These are phyloP conservation scores for Scutellaria minor DNA, from an alignment of 257 asterid genomes.

Conservation along the genomic window DNA sequence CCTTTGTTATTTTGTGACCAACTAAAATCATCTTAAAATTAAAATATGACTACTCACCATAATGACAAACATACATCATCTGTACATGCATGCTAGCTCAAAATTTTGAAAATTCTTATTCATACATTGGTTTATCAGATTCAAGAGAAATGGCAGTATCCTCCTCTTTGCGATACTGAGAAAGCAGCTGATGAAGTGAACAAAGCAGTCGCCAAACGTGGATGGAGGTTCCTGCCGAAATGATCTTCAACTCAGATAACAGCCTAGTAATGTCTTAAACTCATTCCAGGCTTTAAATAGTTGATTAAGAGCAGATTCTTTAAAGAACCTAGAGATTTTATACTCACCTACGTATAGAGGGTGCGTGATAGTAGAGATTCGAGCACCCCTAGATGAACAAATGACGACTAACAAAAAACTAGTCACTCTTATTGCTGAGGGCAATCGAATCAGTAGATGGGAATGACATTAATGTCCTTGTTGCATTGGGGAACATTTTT, in stretches of 20 bases:
- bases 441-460: not conserved
- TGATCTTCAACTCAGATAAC: not conserved
- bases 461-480: not conserved
- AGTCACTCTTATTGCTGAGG: not conserved
- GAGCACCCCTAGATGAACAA: not conserved
- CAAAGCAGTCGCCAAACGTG: slow-evolving; percentile 58
- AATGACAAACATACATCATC: slow-evolving; percentile 1
- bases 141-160: slow-evolving; percentile 64
- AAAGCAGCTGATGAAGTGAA: slow-evolving; percentile 70
- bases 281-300: no score
- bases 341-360: no score
- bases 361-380: no score
- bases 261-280: not conserved
- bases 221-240: slow-evolving; percentile 61
- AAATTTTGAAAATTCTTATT: slow-evolving; percentile 9
- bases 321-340: no score
- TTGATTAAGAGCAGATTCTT: no score
- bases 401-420: not conserved
- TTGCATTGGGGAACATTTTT: not conserved
- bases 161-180: slow-evolving; percentile 69
- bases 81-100: not conserved
- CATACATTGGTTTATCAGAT: slow-evolving; percentile 48
- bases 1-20: no score
- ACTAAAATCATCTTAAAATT: not conserved
- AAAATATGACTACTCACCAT: not conserved